Conservation (phyloP, 2,329 filamentous ascomycete genomes). For the Monosporascus sp. region DNA sequence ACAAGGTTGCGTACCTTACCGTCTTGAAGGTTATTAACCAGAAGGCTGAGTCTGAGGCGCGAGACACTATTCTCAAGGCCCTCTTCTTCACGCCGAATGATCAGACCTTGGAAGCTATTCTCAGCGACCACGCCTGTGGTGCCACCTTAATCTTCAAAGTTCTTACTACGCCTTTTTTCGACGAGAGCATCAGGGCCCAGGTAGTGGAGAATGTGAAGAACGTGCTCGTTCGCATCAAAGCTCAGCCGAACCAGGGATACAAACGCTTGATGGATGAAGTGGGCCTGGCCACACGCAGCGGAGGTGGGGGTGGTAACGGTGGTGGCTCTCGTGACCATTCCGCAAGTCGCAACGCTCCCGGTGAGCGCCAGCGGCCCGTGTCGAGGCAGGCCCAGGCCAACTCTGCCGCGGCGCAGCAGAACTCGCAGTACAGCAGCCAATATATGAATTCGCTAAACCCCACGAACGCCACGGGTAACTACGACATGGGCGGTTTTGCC, state of each 20-base stretch:
- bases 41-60: conserved; percentile 85
- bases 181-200: conserved; percentile 81
- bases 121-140: conserved; percentile 86
- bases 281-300: conserved; percentile 67
- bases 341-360: conserved; percentile 38
- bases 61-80: conserved; percentile 83
- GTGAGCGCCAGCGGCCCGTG: conserved; percentile 50
- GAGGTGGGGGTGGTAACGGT: conserved; percentile 32
- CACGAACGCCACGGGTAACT: conserved; percentile 35
- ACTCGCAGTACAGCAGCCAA: conserved; percentile 38
- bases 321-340: conserved; percentile 40
- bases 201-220: conserved; percentile 90
- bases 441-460: conserved; percentile 50
- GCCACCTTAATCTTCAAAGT: conserved; percentile 98
- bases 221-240: conserved; percentile 84
- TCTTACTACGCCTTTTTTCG: conserved; percentile 93
- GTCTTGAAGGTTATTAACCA: conserved; percentile 99
- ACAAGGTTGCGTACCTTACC: conserved; percentile 96
- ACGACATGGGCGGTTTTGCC: conserved; percentile 45
- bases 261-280: conserved; percentile 99
- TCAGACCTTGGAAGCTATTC: conserved; percentile 79
- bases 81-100: conserved; percentile 90
- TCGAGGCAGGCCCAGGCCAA: conserved; percentile 47
- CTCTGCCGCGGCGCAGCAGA: conserved; percentile 27
- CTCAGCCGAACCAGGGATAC: conserved; percentile 90